A percentile compares a stretch with the other conserved stretches of the same genome.
Conservation (phyloP, 2,329 filamentous ascomycete genomes). For the Xylariomycetidae sp. region DNA sequence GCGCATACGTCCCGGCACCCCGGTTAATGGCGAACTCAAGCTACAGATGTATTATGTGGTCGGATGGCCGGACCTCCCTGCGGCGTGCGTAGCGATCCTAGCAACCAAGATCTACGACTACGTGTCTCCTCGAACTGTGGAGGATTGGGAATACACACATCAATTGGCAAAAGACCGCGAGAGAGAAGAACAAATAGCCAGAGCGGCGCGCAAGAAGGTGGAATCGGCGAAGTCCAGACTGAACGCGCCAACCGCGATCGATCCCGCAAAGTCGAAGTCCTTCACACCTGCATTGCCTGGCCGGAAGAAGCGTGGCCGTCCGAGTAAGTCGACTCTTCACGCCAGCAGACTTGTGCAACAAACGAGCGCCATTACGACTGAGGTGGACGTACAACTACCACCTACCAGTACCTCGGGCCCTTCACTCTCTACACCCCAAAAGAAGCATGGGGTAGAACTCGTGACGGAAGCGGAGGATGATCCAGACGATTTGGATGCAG, state of each 20-base stretch:
- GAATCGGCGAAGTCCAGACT: conserved; percentile 13
- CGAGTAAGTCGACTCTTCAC: conserved; percentile 23
- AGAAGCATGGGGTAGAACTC: conserved; percentile 17
- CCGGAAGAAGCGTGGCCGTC: conserved; percentile 20
- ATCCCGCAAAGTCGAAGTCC: too few species aligned
- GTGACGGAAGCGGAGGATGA: conserved; percentile 13
- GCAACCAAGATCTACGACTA: conserved; percentile 50
- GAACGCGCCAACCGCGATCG: too few species aligned
- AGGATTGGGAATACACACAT: conserved; percentile 50
- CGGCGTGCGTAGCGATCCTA: conserved; percentile 41
- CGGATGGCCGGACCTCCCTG: conserved; percentile 49
- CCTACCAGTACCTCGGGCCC: conserved; percentile 27
- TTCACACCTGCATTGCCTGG: too few species aligned
- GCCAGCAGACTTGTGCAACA: conserved; percentile 18
- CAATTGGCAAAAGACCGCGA: conserved; percentile 40
- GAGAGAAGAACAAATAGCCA: conserved; percentile 19
- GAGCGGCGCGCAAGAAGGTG: conserved; percentile 13
- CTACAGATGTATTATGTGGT: conserved; percentile 49
- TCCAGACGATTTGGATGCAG: conserved; percentile 20
- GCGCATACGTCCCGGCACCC: conserved; percentile 37
- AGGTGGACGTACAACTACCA: conserved; percentile 24
- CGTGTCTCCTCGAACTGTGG: conserved; percentile 51
- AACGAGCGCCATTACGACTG: conserved; percentile 11
- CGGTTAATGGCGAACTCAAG: conserved; percentile 23
- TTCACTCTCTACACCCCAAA: conserved; percentile 36